Evolutionary conservation across 1,284 basidiomycete genomes (phyloP).

Genomic region (Sanghuangporus baumii): DNA sequence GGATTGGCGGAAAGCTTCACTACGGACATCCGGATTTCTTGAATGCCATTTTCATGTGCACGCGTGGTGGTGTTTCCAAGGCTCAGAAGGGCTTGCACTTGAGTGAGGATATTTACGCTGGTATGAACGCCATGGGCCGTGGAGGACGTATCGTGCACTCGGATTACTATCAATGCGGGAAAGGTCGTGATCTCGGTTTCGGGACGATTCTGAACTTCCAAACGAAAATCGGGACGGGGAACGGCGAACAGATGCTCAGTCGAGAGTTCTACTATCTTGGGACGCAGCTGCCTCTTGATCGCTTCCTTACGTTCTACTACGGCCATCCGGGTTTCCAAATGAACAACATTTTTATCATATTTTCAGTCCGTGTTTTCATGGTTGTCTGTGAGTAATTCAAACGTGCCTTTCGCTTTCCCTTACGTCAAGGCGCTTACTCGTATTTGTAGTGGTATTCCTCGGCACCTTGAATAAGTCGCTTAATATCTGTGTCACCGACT

Average conservation of each 20-base stretch:
- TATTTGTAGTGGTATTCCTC: slow-evolving; percentile 70
- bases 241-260: slow-evolving; percentile 99
- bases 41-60: slow-evolving; percentile 97
- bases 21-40: slow-evolving; percentile 99
- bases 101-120: slow-evolving; percentile 99
- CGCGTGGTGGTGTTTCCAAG: slow-evolving; percentile 98
- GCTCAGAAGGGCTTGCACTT: slow-evolving; percentile 98
- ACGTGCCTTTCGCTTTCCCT: slow-evolving; percentile 12
- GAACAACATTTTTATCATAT: slow-evolving; percentile 99
- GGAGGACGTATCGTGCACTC: slow-evolving; percentile 99
- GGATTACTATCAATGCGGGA: slow-evolving; percentile 98
- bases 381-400: slow-evolving; percentile 58
- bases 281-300: slow-evolving; percentile 95
- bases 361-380: slow-evolving; percentile 96
- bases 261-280: slow-evolving; percentile 99
- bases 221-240: slow-evolving; percentile 99
- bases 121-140: slow-evolving; percentile 98
- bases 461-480: slow-evolving; percentile 93
- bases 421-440: slow-evolving; percentile 14
- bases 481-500: slow-evolving; percentile 79
- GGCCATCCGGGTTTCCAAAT: slow-evolving; percentile 99
- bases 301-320: slow-evolving; percentile 99
- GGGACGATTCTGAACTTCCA: slow-evolving; percentile 99
- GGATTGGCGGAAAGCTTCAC: slow-evolving; percentile 98
- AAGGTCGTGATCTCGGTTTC: slow-evolving; percentile 99